These are phyloP conservation scores for Candida xiaguanensis DNA, from an alignment of 805 yeast genomes.

Conservation along the genomic window DNA sequence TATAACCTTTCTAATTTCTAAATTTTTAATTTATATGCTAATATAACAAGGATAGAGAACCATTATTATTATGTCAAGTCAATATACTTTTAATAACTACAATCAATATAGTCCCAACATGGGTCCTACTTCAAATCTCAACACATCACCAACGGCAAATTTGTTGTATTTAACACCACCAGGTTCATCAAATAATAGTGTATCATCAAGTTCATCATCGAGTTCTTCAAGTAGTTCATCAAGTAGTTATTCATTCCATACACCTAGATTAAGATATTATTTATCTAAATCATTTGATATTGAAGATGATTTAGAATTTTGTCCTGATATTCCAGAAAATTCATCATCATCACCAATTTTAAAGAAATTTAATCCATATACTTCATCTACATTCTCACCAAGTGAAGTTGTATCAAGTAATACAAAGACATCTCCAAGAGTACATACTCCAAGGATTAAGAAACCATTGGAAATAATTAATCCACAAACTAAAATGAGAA, in stretches of 20 bases:
- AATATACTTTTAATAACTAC: constrained; percentile 30
- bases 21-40: not conserved
- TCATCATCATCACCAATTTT: constrained; percentile 29
- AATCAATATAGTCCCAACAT: constrained; percentile 28
- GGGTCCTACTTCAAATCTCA: constrained; percentile 13
- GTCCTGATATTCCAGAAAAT: constrained; percentile 52
- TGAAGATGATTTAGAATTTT: constrained; percentile 63
- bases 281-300: constrained; percentile 57
- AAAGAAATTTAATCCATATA: constrained; percentile 64
- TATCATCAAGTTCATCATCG: constrained; percentile 7
- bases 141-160: constrained; percentile 13
- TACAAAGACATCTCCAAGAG: constrained; percentile 36
- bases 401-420: constrained; percentile 21
- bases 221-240: constrained; percentile 12
- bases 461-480: constrained; percentile 61
- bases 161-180: constrained; percentile 22
- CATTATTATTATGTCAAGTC: constrained; percentile 33
- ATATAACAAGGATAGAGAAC: not conserved
- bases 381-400: constrained; percentile 62
- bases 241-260: constrained; percentile 36
- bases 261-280: constrained; percentile 52
- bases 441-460: constrained; percentile 54
- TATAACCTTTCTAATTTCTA: not conserved
- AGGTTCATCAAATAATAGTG: constrained; percentile 14
- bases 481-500: constrained; percentile 57